A percentile compares a stretch with the other conserved stretches of the same genome.
Conservation (phyloP, 1,139 yeast species). For the Suhomyces bribrorum region DNA sequence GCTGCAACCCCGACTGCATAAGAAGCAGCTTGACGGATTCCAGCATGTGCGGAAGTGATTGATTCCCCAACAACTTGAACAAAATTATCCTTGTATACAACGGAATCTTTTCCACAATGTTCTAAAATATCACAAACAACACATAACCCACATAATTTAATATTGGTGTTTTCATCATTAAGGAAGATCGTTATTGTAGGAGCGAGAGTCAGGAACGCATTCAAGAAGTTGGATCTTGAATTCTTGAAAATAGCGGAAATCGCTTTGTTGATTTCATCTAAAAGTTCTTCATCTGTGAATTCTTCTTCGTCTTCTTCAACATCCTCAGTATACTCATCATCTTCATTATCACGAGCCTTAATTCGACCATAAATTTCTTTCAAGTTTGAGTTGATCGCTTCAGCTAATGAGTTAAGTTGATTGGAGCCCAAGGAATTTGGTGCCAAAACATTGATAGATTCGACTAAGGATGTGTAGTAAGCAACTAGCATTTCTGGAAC, state of each 20-base stretch:
- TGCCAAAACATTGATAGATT: conserved; percentile 68
- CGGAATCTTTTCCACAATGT: conserved; percentile 70
- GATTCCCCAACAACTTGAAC: conserved; percentile 63
- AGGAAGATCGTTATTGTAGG: conserved; percentile 58
- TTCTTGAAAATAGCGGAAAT: conserved; percentile 73
- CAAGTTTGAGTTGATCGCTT: conserved; percentile 62
- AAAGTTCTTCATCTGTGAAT: conserved; percentile 83
- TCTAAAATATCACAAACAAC: conserved; percentile 80
- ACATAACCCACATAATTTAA: conserved; percentile 78
- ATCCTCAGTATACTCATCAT: conserved; percentile 75
- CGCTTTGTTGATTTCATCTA: conserved; percentile 82
- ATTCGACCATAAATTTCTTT: conserved; percentile 72
- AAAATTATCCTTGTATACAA: conserved; percentile 64
- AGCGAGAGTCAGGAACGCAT: conserved; percentile 60
- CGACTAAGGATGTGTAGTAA: conserved; percentile 72
- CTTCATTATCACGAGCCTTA: conserved; percentile 66
- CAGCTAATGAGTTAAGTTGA: conserved; percentile 60
- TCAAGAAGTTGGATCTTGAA: conserved; percentile 58
- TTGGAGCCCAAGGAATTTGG: conserved; percentile 55
- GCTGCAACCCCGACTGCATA: conserved; percentile 86
- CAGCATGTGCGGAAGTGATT: conserved; percentile 65
- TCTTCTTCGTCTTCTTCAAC: conserved; percentile 81
- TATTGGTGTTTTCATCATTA: conserved; percentile 64
- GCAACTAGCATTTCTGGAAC: conserved; percentile 80
- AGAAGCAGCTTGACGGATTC: conserved; percentile 85